Base-by-base conservation (phyloP, 768 basidiomycete genomes). In the Tricholoma terreum region DNA sequence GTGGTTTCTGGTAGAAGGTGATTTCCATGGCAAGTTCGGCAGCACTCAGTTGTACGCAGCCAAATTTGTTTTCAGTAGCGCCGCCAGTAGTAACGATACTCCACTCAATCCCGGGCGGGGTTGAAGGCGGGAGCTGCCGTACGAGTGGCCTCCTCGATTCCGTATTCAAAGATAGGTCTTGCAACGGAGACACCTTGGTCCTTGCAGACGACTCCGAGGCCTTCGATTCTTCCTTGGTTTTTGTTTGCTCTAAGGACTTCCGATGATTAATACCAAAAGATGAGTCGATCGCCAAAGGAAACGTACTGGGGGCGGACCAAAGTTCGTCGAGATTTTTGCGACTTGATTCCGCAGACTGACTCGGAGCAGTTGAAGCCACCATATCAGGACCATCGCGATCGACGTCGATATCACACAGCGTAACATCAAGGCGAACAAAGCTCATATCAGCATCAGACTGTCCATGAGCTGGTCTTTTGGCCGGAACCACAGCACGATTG, bases 1-100 rank as follows among this genome's bases (percentile, higher is more conserved):
- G 71, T 14, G 69, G 65, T 1, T 68, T 59, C 48, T 67, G 54
- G 12, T 67, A 64, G 52, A 75, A 75, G 19, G 62, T 58, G 24
- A 75, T 61, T 12, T 63, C 63, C 19, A 73, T 55, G 15, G 66
- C 61, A 22, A 68, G 69, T 52, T 73, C 71, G 4, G 63, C 49
- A 15, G 69, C 65, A 11, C 66, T 63, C 17, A 72, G 65, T 36
- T 71, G 70, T 6, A 62, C 59, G 48, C 58, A 64, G 2, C 67
- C 68, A 31, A 58, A 63, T 9, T 60, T 36, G 55, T 69, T 69
- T 34, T 57, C 64, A 36, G 48, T 60, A 35, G 67, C 40, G 2
- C 31, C 40, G 30, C 27, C 40, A 5, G 43, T 2, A 19, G 7
- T 14, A 30, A 30, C 17, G 17, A 19, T 33, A 12, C 10, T 43